phyloP scores from a whole-genome alignment of 2,329 filamentous ascomycete species.

The Clarireedia monteithiana region DNA sequence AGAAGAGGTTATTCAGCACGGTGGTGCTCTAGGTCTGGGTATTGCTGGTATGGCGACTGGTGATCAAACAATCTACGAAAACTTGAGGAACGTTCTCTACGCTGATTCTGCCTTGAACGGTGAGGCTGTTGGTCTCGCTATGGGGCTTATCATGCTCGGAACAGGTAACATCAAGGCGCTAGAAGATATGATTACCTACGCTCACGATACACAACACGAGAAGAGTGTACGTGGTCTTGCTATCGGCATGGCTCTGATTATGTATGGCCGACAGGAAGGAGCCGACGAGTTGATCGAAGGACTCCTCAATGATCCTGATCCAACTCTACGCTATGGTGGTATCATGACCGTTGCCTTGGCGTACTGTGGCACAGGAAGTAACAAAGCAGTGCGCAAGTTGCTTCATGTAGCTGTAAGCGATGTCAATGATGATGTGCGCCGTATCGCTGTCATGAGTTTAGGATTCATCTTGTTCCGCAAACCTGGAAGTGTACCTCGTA shows the following conservation, averaged over 20 bases:
- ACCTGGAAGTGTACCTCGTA: conserved; percentile 90
- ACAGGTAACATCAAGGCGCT: conserved; percentile 92
- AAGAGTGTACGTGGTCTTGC: conserved; percentile 96
- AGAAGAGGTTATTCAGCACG: conserved; percentile 94
- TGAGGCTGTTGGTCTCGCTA: conserved; percentile 88
- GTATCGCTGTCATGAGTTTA: conserved; percentile 93
- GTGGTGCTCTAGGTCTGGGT: conserved; percentile 87
- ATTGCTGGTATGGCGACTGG: conserved; percentile 97
- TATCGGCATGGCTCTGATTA: conserved; percentile 95
- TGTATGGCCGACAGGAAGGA: conserved; percentile 92
- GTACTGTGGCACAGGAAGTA: conserved; percentile 95
- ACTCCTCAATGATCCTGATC: conserved; percentile 86
- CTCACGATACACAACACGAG: conserved; percentile 96
- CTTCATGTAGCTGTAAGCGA: conserved; percentile 96
- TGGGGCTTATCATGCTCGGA: conserved; percentile 97
- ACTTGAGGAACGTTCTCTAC: conserved; percentile 81
- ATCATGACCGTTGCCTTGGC: conserved; percentile 98
- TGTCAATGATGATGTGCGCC: conserved; percentile 93
- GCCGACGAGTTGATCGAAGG: conserved; percentile 93
- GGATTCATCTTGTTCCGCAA: conserved; percentile 98
- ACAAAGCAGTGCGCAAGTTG: conserved; percentile 94
- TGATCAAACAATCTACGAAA: conserved; percentile 82
- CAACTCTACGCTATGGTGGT: conserved; percentile 89
- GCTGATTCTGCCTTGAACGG: conserved; percentile 93
- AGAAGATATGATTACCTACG: conserved; percentile 96